Evolutionary conservation across 805 yeast genomes (phyloP).

Genomic region (Starmerella sp.): DNA sequence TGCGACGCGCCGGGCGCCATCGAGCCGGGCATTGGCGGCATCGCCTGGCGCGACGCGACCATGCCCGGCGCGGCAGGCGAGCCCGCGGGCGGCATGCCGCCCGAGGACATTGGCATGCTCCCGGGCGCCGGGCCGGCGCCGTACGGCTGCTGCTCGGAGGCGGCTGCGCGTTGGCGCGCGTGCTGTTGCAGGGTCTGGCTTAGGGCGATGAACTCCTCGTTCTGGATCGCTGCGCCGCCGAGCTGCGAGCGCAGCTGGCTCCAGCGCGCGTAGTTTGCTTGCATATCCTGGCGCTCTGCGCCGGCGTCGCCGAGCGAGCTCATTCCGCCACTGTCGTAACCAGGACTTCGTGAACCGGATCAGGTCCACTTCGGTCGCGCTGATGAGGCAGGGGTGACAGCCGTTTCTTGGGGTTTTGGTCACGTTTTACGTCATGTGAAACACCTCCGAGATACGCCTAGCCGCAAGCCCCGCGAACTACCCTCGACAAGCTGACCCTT

Average conservation of each 20-base stretch:
- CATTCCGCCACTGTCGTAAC: slow-evolving; percentile 6
- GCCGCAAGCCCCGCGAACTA: too few relatives aligned
- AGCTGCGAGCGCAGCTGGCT: slow-evolving; percentile 21
- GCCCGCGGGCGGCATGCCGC: not conserved
- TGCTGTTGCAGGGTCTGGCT: slow-evolving; percentile 18
- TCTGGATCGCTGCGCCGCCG: slow-evolving; percentile 23
- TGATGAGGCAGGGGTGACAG: not conserved
- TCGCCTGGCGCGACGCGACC: not conserved
- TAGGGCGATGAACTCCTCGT: slow-evolving; percentile 26
- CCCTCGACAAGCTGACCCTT: too few relatives aligned
- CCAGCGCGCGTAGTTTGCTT: slow-evolving; percentile 26
- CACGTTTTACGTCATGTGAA: not conserved
- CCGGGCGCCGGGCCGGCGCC: not conserved
- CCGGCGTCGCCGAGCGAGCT: slow-evolving; percentile 14
- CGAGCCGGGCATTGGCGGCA: not conserved
- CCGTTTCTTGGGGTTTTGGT: not conserved
- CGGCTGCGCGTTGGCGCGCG: slow-evolving; percentile 17
- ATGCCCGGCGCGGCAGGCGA: not conserved
- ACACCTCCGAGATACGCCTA: not conserved
- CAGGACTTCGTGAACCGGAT: not conserved
- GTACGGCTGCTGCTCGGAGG: not conserved
- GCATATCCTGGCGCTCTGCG: slow-evolving; percentile 22
- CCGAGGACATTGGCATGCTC: not conserved
- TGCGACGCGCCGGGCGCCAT: not conserved
- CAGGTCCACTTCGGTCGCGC: not conserved